Evolutionary conservation across 192 early-diverging fungal species (phyloP).

Genomic region (Backusella morwellensis): DNA sequence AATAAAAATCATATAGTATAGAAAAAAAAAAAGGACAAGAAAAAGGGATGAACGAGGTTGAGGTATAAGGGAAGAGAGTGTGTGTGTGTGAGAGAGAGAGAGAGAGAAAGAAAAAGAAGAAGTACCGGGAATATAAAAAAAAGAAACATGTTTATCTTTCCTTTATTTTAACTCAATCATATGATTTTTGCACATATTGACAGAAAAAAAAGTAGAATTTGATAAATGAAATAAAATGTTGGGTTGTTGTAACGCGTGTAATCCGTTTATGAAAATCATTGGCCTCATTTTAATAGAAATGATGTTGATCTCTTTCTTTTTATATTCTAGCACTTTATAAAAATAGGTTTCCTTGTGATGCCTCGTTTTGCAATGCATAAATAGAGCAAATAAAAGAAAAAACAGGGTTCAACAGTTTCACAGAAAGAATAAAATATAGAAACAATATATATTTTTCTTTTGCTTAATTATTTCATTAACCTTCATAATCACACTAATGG

Average conservation of each 20-base stretch:
- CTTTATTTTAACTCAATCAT: not conserved
- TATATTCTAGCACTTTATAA: not conserved
- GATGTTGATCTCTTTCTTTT: not conserved
- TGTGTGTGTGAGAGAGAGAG: not conserved
- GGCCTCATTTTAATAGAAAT: not conserved
- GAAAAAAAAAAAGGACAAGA: not conserved
- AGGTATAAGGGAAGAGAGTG: not conserved
- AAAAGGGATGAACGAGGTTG: not conserved
- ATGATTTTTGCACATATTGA: not conserved
- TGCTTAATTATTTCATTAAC: not conserved
- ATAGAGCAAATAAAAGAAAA: not conserved
- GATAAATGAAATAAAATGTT: not conserved
- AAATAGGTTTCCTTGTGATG: not conserved
- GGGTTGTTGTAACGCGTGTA: not conserved
- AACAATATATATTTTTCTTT: not conserved
- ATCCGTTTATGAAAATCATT: not conserved
- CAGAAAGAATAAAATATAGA: not conserved
- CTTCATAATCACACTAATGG: not conserved
- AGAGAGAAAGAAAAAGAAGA: not conserved
- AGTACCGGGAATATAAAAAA: not conserved
- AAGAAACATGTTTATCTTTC: not conserved
- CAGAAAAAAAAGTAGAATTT: not conserved
- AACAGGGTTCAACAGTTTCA: not conserved
- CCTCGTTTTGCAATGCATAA: slow-evolving; percentile 1
- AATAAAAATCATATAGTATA: not conserved